Evolutionary conservation across 805 yeast species (phyloP).

Genomic region (Wickerhamomyces bisporus): DNA sequence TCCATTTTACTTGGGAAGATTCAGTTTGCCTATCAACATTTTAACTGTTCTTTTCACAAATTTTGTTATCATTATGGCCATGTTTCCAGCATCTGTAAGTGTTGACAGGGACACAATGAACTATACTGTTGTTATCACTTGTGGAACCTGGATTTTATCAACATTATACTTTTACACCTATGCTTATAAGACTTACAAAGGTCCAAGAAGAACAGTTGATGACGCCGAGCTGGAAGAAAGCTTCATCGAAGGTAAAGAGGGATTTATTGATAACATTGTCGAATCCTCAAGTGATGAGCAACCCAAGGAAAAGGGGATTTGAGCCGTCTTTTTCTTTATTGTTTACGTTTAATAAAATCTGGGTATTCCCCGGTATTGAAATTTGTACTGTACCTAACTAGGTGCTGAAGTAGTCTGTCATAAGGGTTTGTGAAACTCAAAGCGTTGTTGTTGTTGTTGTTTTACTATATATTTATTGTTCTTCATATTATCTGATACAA

Average conservation of each 20-base stretch:
- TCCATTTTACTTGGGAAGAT: conserved; percentile 52
- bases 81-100: conserved; percentile 53
- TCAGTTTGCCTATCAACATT: conserved; percentile 39
- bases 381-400: too few relatives aligned
- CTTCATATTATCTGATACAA: too few relatives aligned
- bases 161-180: conserved; percentile 44
- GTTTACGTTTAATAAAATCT: too few relatives aligned
- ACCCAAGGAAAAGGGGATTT: background rate
- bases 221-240: background rate
- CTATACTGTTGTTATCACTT: conserved; percentile 61
- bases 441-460: too few relatives aligned
- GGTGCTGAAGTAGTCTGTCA: too few relatives aligned
- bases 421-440: too few relatives aligned
- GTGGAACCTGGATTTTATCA: conserved; percentile 54
- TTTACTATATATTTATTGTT: too few relatives aligned
- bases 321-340: too few relatives aligned
- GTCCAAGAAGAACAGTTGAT: conserved; percentile 35
- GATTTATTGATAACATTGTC: background rate
- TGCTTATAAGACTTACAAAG: conserved; percentile 51
- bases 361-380: too few relatives aligned
- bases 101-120: conserved; percentile 44
- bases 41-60: conserved; percentile 42
- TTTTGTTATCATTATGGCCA: conserved; percentile 47
- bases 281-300: background rate
- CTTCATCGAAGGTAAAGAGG: background rate